Percentiles rank a stretch among this genome's conserved stretches.
These are phyloP conservation scores for Umbilicus rupestris DNA, from an alignment of 164 flowering plant species.

Conservation along the genomic window DNA sequence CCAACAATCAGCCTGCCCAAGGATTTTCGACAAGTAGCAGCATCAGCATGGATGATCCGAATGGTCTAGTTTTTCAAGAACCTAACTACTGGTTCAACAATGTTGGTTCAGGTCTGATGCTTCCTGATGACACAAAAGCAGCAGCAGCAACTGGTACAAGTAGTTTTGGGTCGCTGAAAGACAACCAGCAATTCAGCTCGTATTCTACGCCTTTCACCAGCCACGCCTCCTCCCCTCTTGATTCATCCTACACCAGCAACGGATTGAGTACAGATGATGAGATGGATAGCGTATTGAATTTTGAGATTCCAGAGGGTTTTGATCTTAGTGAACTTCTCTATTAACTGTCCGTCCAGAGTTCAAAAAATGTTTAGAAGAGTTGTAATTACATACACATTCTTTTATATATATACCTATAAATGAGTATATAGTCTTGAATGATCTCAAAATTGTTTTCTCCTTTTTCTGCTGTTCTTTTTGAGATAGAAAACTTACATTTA, in stretches of 20 bases:
- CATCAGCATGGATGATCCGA: neutral
- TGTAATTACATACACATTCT: neutral
- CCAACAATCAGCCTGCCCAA: neutral
- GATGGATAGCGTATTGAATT: neutral
- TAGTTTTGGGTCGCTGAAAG: neutral
- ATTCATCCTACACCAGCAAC: neutral
- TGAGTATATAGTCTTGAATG: too few species aligned
- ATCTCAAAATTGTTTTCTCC: too few species aligned
- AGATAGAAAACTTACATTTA: too few species aligned
- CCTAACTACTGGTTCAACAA: too few species aligned
- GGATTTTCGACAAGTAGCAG: neutral
- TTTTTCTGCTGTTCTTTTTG: too few species aligned
- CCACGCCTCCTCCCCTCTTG: neutral
- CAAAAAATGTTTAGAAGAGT: neutral
- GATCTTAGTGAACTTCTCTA: constrained; percentile 2
- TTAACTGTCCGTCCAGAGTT: neutral
- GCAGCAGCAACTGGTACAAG: neutral
- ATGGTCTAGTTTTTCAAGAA: neutral
- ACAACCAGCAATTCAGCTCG: neutral
- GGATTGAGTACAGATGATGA: constrained; percentile 4
- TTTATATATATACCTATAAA: too few species aligned
- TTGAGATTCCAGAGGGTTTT: constrained; percentile 1
- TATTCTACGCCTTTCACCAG: neutral
- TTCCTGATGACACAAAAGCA: neutral
- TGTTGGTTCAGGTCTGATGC: too few species aligned